These are phyloP conservation scores for Neocatenulostroma microsporum DNA, from an alignment of 2,329 filamentous ascomycete genomes.

Conservation along the genomic window DNA sequence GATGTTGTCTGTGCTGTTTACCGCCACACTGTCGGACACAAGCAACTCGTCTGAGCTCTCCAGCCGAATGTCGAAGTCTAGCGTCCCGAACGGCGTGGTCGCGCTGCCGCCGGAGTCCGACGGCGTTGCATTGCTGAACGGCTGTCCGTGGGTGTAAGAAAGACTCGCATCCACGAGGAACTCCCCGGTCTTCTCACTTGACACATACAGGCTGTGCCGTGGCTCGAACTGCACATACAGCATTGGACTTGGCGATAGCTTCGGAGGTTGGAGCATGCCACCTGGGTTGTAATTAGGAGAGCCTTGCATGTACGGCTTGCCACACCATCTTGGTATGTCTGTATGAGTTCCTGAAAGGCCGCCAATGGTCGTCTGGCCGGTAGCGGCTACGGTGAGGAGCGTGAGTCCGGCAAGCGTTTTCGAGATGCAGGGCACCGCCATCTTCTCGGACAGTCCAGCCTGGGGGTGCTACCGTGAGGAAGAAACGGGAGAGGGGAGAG, in stretches of 20 bases:
- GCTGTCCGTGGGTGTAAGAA: conserved; percentile 33
- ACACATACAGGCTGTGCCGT: conserved; percentile 42
- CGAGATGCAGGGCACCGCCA: too few species aligned
- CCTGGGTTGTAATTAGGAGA: conserved; percentile 43
- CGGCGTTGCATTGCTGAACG: conserved; percentile 19
- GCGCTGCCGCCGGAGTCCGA: conserved; percentile 16
- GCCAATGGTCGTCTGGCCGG: conserved; percentile 12
- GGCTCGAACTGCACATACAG: conserved; percentile 41
- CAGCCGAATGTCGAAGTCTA: conserved; percentile 15
- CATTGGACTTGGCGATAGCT: conserved; percentile 28
- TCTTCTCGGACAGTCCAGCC: too few species aligned
- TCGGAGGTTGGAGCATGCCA: conserved; percentile 39
- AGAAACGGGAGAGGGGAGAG: too few species aligned
- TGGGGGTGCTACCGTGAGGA: too few species aligned
- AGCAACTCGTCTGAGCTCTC: conserved; percentile 11
- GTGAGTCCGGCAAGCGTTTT: too few species aligned
- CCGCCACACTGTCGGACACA: conserved; percentile 19
- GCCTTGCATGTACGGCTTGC: conserved; percentile 37
- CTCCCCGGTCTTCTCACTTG: conserved; percentile 31
- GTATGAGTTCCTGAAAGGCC: conserved; percentile 22
- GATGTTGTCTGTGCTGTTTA: conserved; percentile 34
- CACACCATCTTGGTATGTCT: conserved; percentile 43
- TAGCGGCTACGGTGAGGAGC: too few species aligned
- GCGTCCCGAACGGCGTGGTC: conserved; percentile 4
- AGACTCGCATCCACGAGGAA: conserved; percentile 39